Evolutionary conservation across 306 rosid species (phyloP), one percentile per base, ranked within the genome.

Genomic region (Medicago arabica): DNA sequence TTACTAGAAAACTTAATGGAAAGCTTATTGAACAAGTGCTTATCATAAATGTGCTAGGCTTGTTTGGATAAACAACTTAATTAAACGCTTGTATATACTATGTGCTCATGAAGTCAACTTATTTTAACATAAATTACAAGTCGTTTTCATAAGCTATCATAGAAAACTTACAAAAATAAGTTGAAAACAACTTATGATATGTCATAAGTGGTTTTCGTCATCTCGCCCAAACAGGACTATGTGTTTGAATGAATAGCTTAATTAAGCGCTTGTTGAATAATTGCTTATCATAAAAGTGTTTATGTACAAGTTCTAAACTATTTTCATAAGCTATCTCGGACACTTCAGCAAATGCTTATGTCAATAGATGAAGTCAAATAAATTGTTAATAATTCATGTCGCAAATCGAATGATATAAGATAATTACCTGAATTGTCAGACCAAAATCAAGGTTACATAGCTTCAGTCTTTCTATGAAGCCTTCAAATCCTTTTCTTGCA

Each of bases 401-500:
- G 77, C 46, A 44, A 49, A 46, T 44, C 59, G 49, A 51, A 57
- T 36, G 31, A 28, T 53, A 16, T 54, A 76, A 25, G 17, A 69
- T 61, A 69, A 36, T 81, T 85, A 95, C 98, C 99, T 95, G 99
- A 76, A 95, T 89, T 47, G 97, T 95, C n/a, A 95, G 83, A 75
- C 89, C 98, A 50, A 95, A 87, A 86, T 95, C 91, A 79, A 95
- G 82, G 69, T 85, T 81, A 58, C 88, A 81, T 36, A 80, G 88
- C 89, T 88, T 90, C 84, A 95, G 60, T 80, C 93, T 88, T 61
- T 92, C 93, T 9, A 81, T 87, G 79, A 95, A 90, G 65, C 96
- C 87, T 81, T 95, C 98, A 51, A 95, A 79, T 47, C 99, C 98
- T 84, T 92, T 95, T 80, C 99, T 88, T 9, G 99, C 90, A 65